These are phyloP conservation scores for Penicillium crystallinum DNA, from an alignment of 495 filamentous ascomycete genomes.

Conservation along the genomic window DNA sequence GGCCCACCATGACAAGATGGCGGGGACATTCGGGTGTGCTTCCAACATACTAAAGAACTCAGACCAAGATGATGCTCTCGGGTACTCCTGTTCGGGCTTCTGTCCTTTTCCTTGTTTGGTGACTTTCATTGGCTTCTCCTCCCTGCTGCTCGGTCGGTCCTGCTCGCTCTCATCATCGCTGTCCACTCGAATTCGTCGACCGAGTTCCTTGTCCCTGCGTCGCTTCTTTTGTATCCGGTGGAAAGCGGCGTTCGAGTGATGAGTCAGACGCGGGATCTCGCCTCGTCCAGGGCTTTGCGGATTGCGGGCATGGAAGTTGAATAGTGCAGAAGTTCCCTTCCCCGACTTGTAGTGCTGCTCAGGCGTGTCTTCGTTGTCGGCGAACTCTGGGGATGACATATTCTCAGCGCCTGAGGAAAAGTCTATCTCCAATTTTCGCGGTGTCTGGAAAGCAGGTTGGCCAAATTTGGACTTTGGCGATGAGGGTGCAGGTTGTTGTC, in stretches of 20 bases:
- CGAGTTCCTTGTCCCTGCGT: conserved; percentile 41
- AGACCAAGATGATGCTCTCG: conserved; percentile 40
- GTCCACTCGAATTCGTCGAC: conserved; percentile 40
- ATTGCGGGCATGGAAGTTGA: conserved; percentile 41
- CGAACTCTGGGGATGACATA: conserved; percentile 66
- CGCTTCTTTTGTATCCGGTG: conserved; percentile 52
- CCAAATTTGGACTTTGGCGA: conserved; percentile 47
- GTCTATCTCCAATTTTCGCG: conserved; percentile 66
- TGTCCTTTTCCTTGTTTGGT: conserved; percentile 10
- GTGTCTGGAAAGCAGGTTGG: conserved; percentile 72
- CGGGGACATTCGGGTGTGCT: conserved; percentile 77
- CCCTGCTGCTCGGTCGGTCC: conserved; percentile 43
- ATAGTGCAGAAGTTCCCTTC: conserved; percentile 40
- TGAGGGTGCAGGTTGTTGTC: conserved; percentile 22
- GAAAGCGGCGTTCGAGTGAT: conserved; percentile 49
- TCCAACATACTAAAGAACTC: conserved; percentile 64
- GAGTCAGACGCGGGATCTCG: conserved; percentile 48
- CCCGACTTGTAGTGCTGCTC: conserved; percentile 47
- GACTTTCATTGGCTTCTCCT: conserved; percentile 21
- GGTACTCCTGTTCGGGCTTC: neutral
- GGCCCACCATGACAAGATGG: conserved; percentile 78
- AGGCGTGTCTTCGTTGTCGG: conserved; percentile 65
- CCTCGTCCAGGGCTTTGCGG: conserved; percentile 50
- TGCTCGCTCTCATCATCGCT: conserved; percentile 53
- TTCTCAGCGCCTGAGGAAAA: conserved; percentile 78